phyloP scores from a whole-genome alignment of 257 asterid species.

The Solanum boliviense region DNA sequence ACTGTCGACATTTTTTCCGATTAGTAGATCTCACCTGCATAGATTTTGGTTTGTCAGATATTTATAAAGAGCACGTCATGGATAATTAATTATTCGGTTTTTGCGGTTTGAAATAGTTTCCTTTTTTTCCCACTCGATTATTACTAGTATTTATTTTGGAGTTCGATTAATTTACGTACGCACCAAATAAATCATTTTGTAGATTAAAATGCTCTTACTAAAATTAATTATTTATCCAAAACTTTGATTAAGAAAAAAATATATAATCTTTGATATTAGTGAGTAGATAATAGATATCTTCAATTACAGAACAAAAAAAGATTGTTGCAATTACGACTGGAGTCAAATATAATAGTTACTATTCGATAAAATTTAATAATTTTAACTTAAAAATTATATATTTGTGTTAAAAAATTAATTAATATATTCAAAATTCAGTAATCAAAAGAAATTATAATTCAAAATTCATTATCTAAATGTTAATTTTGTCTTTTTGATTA shows the following conservation, averaged over 20 bases:
- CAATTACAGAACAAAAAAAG: too few relatives aligned
- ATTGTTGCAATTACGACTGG: fast-evolving
- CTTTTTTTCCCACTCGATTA: too few relatives aligned
- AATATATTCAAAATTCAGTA: not conserved
- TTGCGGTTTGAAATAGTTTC: not conserved
- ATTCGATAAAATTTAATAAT: not conserved
- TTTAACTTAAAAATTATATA: too few relatives aligned
- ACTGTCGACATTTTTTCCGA: conserved; percentile 34
- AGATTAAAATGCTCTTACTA: too few relatives aligned
- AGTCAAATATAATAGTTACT: fast-evolving
- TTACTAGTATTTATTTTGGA: too few relatives aligned
- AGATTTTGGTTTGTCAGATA: not conserved
- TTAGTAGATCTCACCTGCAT: not conserved
- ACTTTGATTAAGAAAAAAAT: too few relatives aligned
- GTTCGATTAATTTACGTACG: too few relatives aligned
- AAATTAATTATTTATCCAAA: too few relatives aligned
- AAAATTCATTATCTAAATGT: not conserved
- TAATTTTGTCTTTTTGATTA: not conserved
- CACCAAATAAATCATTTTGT: fast-evolving
- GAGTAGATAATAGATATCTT: fast-evolving
- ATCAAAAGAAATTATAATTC: too few relatives aligned
- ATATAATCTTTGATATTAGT: not conserved
- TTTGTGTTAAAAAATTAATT: too few relatives aligned
- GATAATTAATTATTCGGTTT: not conserved
- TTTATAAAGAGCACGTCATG: not conserved